phyloP scores from a whole-genome alignment of 2,329 filamentous ascomycete species.

The Grosmannia huntii region DNA sequence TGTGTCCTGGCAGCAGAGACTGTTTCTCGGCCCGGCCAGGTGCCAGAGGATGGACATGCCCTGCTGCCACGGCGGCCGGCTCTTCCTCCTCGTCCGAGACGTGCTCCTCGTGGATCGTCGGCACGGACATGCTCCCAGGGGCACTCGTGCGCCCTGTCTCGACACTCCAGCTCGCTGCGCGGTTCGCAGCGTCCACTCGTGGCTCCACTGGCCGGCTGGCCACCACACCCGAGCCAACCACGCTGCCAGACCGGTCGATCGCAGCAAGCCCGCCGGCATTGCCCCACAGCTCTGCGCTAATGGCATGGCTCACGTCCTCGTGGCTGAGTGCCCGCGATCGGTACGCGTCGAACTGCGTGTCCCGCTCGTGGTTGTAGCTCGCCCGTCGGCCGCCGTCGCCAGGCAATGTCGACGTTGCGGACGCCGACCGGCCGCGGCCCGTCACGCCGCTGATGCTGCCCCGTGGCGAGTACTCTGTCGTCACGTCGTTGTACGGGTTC shows the following conservation, averaged over 20 bases:
- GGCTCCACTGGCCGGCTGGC: slow-evolving; percentile 3
- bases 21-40: background rate
- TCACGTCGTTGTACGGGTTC: slow-evolving; percentile 9
- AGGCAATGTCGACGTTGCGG: slow-evolving; percentile 1
- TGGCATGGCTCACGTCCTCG: slow-evolving; percentile 19
- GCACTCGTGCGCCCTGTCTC: slow-evolving; percentile 24
- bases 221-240: slow-evolving; percentile 14
- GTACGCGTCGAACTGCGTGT: slow-evolving; percentile 18
- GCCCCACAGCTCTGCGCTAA: slow-evolving; percentile 22
- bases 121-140: slow-evolving; percentile 17
- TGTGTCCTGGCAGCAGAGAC: background rate
- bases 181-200: slow-evolving; percentile 13
- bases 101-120: background rate
- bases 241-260: slow-evolving; percentile 15
- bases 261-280: background rate
- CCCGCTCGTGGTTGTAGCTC: slow-evolving; percentile 17
- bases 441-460: background rate
- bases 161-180: slow-evolving; percentile 23
- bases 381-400: slow-evolving; percentile 2
- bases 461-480: slow-evolving; percentile 7
- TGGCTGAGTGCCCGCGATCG: slow-evolving; percentile 12
- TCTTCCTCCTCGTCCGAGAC: background rate
- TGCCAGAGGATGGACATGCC: background rate
- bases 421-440: slow-evolving; percentile 6
- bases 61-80: background rate